phyloP scores from a whole-genome alignment of 2,329 filamentous ascomycete species.

The Hyphodiscus sp. region DNA sequence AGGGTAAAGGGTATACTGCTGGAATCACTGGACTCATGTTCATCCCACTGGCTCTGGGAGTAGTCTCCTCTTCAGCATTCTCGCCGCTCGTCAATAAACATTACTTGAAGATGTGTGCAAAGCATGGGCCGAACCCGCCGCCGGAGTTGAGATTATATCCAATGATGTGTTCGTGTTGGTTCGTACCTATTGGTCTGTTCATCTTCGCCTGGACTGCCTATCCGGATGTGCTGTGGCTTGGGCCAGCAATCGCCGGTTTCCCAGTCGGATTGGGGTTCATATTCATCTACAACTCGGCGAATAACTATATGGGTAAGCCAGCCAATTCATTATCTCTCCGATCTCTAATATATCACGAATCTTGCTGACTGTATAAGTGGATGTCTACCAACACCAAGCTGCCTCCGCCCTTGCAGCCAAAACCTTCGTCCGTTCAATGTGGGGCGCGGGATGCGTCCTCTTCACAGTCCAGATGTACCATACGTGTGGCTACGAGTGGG shows the following conservation, averaged over 20 bases:
- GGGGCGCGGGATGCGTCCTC: neutral
- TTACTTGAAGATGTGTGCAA: neutral
- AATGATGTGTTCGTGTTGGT: neutral
- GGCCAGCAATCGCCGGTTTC: neutral
- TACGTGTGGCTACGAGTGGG: neutral
- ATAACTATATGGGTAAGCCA: neutral
- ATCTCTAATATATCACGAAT: neutral
- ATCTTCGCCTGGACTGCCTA: neutral
- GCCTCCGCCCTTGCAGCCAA: neutral
- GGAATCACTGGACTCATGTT: constrained; percentile 37
- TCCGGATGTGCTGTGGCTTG: neutral
- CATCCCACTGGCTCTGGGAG: constrained; percentile 14
- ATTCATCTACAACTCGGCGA: neutral
- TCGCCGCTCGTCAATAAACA: constrained; percentile 2
- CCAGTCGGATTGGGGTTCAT: neutral
- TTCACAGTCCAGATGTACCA: neutral
- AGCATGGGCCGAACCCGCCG: neutral
- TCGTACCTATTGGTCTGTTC: neutral
- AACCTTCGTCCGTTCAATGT: neutral
- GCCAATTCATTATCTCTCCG: neutral
- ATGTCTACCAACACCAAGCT: neutral
- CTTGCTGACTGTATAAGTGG: neutral
- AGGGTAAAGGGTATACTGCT: constrained; percentile 32
- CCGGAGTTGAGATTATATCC: neutral
- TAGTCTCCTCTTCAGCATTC: constrained; percentile 32